phyloP scores from a whole-genome alignment of 139 green algal genomes.

The Medakamo hakoo region DNA sequence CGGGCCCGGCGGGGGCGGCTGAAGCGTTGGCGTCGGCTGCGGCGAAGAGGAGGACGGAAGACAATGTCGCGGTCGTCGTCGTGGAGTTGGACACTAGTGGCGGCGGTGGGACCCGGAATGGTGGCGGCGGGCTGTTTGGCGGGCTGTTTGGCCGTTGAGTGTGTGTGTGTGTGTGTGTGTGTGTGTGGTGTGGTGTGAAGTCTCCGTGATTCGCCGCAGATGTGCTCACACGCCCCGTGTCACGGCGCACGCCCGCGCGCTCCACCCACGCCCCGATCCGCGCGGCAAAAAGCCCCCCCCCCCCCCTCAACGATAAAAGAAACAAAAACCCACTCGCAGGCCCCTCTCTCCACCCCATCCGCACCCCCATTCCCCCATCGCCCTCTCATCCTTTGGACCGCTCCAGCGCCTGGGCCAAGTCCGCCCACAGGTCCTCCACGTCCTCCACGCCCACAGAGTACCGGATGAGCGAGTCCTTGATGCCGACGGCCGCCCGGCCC shows the following conservation, averaged over 20 bases:
- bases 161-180: neutral
- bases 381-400: constrained; percentile 38
- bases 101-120: constrained; percentile 5
- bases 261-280: too few relatives aligned
- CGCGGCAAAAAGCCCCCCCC: too few relatives aligned
- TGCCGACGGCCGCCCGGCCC: constrained; percentile 77
- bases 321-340: neutral
- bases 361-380: neutral
- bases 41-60: constrained; percentile 13
- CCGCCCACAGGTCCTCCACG: constrained; percentile 84
- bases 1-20: constrained; percentile 15
- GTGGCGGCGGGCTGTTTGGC: constrained; percentile 9
- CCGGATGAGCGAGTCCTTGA: constrained; percentile 94
- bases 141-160: constrained; percentile 9
- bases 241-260: too few relatives aligned
- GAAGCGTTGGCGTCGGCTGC: constrained; percentile 19
- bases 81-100: constrained; percentile 17
- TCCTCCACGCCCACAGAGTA: constrained; percentile 86
- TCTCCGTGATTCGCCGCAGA: too few relatives aligned
- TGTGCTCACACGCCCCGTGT: too few relatives aligned
- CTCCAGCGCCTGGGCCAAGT: constrained; percentile 85
- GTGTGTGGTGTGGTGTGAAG: too few relatives aligned
- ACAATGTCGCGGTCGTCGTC: constrained; percentile 36
- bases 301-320: neutral
- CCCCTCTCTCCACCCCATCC: too few relatives aligned